Conservation (phyloP, 768 basidiomycete genomes). For the Saitozyma podzolica region DNA sequence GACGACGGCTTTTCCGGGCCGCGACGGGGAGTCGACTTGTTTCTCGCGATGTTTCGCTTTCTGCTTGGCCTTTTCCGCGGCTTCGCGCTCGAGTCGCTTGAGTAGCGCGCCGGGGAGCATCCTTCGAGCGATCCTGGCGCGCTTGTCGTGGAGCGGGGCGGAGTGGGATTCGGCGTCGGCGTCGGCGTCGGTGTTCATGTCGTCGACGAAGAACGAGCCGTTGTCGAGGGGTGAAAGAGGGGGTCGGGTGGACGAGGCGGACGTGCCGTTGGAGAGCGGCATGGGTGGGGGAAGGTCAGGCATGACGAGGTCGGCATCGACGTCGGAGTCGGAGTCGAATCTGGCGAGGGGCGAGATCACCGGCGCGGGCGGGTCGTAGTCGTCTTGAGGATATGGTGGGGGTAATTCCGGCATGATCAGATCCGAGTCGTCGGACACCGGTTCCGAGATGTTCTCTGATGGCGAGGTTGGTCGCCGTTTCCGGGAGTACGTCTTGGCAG, state of each 20-base stretch:
- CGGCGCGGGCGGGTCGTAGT: background rate
- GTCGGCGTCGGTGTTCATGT: background rate
- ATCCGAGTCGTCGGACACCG: too few species aligned
- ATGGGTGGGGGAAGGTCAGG: too few species aligned
- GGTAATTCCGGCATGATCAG: background rate
- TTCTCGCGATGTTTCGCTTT: constrained; percentile 39
- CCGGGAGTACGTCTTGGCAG: too few species aligned
- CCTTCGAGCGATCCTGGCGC: constrained; percentile 39
- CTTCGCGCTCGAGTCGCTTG: constrained; percentile 48
- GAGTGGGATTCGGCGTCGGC: background rate
- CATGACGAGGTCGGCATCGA: too few species aligned
- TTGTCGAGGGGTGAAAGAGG: background rate
- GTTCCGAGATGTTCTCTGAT: too few species aligned
- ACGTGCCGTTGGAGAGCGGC: too few species aligned
- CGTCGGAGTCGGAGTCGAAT: too few species aligned
- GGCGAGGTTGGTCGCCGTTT: background rate
- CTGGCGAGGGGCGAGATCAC: background rate
- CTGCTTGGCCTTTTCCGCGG: constrained; percentile 19
- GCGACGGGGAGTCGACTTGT: constrained; percentile 36
- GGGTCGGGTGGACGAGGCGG: too few species aligned
- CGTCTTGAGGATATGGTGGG: background rate
- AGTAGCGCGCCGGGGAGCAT: constrained; percentile 65
- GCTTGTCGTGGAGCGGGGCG: constrained; percentile 11
- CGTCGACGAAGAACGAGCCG: background rate
- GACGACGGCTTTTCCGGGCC: constrained; percentile 58